These are phyloP conservation scores for Suillus sp. DNA, from an alignment of 768 basidiomycete species.

Conservation along the genomic window DNA sequence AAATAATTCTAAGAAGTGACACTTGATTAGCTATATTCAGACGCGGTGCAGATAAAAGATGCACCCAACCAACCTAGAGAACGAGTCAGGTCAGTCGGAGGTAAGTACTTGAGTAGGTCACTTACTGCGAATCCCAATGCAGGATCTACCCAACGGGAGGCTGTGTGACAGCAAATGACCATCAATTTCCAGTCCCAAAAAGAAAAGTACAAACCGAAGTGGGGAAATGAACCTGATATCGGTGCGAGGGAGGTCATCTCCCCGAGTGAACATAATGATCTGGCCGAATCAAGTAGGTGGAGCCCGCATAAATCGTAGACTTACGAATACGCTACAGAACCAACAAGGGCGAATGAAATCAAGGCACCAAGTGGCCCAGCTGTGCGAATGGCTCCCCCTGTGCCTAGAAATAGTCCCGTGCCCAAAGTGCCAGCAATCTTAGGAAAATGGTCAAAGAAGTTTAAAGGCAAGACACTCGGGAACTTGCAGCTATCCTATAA, in stretches of 20 bases:
- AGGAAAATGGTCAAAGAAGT: neutral
- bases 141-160: conserved; percentile 60
- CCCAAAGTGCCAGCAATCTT: conserved; percentile 76
- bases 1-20: conserved; percentile 52
- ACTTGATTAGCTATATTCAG: conserved; percentile 32
- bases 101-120: conserved; percentile 17
- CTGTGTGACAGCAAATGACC: conserved; percentile 27
- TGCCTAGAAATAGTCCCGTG: conserved; percentile 74
- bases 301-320: conserved; percentile 33
- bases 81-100: neutral
- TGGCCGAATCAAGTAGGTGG: conserved; percentile 19
- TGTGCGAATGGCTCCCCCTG: conserved; percentile 56
- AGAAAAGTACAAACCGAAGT: conserved; percentile 49
- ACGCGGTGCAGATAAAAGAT: neutral
- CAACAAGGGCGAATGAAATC: conserved; percentile 63
- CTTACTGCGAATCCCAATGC: conserved; percentile 62
- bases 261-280: conserved; percentile 66
- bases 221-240: conserved; percentile 77
- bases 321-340: conserved; percentile 64
- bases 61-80: conserved; percentile 17
- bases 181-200: neutral
- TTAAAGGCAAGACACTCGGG: neutral
- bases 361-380: conserved; percentile 72
- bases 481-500: conserved; percentile 61
- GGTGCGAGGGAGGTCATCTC: conserved; percentile 82